Base-by-base conservation (phyloP, 805 yeast genomes). In the Starmerella khaoyaiensis region DNA sequence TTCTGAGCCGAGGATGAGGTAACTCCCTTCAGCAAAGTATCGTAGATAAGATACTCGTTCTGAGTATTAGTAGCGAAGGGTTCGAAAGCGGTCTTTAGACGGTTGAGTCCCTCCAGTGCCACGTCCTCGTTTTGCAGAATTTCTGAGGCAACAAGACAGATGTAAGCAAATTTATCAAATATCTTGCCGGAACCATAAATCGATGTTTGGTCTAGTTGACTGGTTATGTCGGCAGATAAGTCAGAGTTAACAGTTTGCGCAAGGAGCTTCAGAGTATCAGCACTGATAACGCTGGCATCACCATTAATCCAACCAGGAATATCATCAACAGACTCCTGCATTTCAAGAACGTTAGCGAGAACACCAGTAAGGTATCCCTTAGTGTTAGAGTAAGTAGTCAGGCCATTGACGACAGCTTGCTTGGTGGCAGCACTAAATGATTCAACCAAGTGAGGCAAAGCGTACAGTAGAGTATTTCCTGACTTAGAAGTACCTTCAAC, bases 121-220 rank as follows among this genome's bases (percentile, higher is more conserved):
- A 78, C 58, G 1, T 52, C 55, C 0, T 58, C 53, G 52, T 86
- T 79, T 15, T 70, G 55, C 31, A 87, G 56, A 15, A 87, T 66
- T 44, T 66, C 74, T 37, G 78, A 74, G 26, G 77, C 73, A 9
- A 76, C 81, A 45, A 79, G 79, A 11, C 83, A 64, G 36, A 90
- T 69, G 66, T 79, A 79, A 0, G 97, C 95, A 59, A 80, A 90
- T 60, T 86, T 90, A 48, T 84, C 94, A 34, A 86, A 62, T 20
- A 74, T 67, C 56, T 90, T 87, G 10, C 97, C 98, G 2, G 93
- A 70, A 16, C 81, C 74, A 59, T 87, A 87, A 80, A 86, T 86
- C 0, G 95, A 82, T 44, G 82, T 82, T 9, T 76, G 62, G 50
- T 78, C 62, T n/a, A 78, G 68, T 56, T 67, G 69, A 14, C 65